Percentiles rank a stretch among this genome's conserved stretches.
Evolutionary conservation across 1,284 basidiomycete genomes (phyloP).

Genomic region (Moesziomyces parantarcticus): DNA sequence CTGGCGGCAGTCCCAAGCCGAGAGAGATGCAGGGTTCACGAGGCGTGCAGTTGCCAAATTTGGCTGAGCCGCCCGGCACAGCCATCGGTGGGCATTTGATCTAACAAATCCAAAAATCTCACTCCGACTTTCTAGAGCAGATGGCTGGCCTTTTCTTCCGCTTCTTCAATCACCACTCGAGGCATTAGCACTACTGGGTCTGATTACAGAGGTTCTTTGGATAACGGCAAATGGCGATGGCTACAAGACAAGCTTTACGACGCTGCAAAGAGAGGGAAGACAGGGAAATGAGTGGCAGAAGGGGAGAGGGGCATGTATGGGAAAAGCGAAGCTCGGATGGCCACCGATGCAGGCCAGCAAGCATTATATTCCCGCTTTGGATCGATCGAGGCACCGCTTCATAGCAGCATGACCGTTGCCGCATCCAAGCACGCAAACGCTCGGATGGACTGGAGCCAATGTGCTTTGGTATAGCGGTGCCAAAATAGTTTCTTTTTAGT

Average conservation of each 20-base stretch:
- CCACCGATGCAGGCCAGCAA: slow-evolving; percentile 35
- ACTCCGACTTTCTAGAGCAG: not conserved
- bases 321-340: slow-evolving; percentile 53
- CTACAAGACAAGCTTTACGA: too few relatives aligned
- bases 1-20: too few relatives aligned
- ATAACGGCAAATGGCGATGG: too few relatives aligned
- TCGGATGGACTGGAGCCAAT: slow-evolving; percentile 33
- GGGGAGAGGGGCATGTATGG: slow-evolving; percentile 24
- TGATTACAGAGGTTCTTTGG: too few relatives aligned
- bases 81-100: too few relatives aligned
- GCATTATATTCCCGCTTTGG: slow-evolving; percentile 49
- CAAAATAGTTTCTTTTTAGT: slow-evolving; percentile 48
- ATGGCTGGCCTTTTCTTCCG: too few relatives aligned
- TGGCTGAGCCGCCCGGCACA: not conserved
- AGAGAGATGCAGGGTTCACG: not conserved
- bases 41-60: not conserved
- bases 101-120: not conserved
- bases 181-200: too few relatives aligned
- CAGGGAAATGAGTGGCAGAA: not conserved
- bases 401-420: slow-evolving; percentile 44
- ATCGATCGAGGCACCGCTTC: slow-evolving; percentile 43
- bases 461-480: slow-evolving; percentile 52
- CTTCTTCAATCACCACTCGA: too few relatives aligned
- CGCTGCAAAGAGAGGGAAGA: not conserved
- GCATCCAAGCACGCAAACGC: slow-evolving; percentile 47